Base-by-base conservation (phyloP, 78 protist species). In the Dictyostelium purpureum region DNA sequence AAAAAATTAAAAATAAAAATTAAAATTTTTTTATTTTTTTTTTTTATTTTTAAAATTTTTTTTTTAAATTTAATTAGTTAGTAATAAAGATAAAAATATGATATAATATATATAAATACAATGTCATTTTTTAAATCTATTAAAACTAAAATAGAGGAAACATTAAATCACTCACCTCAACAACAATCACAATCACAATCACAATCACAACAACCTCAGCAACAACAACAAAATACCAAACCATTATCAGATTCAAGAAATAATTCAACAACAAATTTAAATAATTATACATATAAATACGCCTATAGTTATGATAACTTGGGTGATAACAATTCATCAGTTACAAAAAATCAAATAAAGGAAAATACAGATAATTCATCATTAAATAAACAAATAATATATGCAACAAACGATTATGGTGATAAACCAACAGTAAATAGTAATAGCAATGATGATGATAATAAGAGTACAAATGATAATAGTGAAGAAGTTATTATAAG, bases 111-210 rank as follows among this genome's bases (percentile, higher is more conserved):
- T 57, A 24, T 57, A 57, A 26, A 57, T 26, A 47, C 52, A 57
- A 73, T 75, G 81, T 75, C 81, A 35, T 75, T 75, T 56, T 75
- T 75, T 52, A 75, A 75, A 35, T 51, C 61, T 2, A 47, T 75
- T 33, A 75, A 52, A 35, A 75, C n/a, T 75, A 75, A 75, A n/a
- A 75, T 75, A 21, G 81, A 51, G 19, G 81, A 75, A 4, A 75
- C 81, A 24, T 35, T 75, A 52, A 75, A 75, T 35, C 61, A 51
- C 9, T 45, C 81, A 1, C 66, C 81, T 2, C 9, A 45, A 67
- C 35, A 9, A 19, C 12, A n/a, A 67, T 19, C 51, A 38, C 11
- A 11, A 19, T 12, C 81, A 51, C 21, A 24, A 16, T 28, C 52
- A 73, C 56, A 14, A 19, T 45, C 14, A 19, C 67, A 47, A 35